Percentiles rank a stretch among this genome's conserved stretches.
Evolutionary conservation across 306 rosid species (phyloP).

Genomic region (Corylus americana): DNA sequence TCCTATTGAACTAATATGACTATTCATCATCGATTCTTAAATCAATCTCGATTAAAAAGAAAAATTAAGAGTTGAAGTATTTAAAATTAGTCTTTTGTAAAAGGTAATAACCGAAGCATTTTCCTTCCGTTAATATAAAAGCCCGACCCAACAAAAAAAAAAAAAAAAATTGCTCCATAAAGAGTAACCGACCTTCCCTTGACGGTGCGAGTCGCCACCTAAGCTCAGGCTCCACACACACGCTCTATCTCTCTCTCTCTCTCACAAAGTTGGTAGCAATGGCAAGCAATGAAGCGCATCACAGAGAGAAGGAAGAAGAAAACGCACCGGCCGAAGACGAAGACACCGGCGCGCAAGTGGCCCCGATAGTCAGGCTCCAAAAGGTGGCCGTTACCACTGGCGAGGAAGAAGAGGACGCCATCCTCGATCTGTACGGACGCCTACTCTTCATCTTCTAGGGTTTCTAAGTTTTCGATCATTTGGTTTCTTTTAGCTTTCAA

Average conservation of each 20-base stretch:
- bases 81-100: no score
- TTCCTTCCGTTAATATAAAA: no score
- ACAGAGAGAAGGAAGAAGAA: conserved; percentile 3
- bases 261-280: not conserved
- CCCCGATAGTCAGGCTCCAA: conserved; percentile 4
- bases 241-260: no score
- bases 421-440: not conserved
- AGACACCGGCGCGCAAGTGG: conserved; percentile 17
- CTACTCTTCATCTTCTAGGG: not conserved
- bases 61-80: no score
- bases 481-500: not conserved
- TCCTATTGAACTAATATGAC: no score
- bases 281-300: conserved; percentile 2
- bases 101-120: no score
- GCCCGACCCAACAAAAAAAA: no score
- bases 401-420: conserved; percentile 15
- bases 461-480: not conserved
- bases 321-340: conserved; percentile 13
- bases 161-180: no score
- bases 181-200: no score
- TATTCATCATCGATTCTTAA: no score
- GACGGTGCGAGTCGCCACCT: no score
- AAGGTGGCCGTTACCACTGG: conserved; percentile 8
- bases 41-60: no score
- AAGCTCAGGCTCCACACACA: not conserved